phyloP scores from a whole-genome alignment of 768 basidiomycete species.

The Trametes villosa region DNA sequence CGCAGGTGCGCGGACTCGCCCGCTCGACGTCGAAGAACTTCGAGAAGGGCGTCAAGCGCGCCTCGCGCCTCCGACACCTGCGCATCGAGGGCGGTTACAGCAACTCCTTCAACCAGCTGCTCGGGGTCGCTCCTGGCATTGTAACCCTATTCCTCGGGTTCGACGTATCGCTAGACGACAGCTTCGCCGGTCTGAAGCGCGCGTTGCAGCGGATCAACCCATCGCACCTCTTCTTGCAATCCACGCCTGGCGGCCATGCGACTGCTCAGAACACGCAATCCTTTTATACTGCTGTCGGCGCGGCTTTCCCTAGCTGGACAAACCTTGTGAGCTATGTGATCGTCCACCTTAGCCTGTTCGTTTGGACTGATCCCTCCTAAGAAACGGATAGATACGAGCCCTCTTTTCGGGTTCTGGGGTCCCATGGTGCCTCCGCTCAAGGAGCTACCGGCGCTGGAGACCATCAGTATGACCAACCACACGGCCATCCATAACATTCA shows the following conservation, averaged over 20 bases:
- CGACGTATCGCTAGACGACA: constrained; percentile 1
- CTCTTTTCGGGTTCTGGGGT: neutral
- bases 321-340: neutral
- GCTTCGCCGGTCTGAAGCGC: neutral
- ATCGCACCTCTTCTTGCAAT: neutral
- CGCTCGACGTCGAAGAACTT: neutral
- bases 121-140: neutral
- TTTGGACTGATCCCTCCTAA: too few relatives aligned
- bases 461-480: neutral
- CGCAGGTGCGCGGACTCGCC: neutral
- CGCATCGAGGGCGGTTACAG: constrained; percentile 3
- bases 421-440: neutral
- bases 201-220: constrained; percentile 3
- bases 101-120: neutral
- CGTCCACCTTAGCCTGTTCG: neutral
- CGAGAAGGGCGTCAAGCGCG: neutral
- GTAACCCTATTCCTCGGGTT: neutral
- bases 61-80: constrained; percentile 1
- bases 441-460: neutral
- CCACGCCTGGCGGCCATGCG: neutral
- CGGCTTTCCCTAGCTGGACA: neutral
- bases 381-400: constrained; percentile 7
- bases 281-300: neutral
- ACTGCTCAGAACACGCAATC: neutral
- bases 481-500: neutral